Evolutionary conservation across 768 basidiomycete species (phyloP).

Genomic region (Boletus reticuloceps): DNA sequence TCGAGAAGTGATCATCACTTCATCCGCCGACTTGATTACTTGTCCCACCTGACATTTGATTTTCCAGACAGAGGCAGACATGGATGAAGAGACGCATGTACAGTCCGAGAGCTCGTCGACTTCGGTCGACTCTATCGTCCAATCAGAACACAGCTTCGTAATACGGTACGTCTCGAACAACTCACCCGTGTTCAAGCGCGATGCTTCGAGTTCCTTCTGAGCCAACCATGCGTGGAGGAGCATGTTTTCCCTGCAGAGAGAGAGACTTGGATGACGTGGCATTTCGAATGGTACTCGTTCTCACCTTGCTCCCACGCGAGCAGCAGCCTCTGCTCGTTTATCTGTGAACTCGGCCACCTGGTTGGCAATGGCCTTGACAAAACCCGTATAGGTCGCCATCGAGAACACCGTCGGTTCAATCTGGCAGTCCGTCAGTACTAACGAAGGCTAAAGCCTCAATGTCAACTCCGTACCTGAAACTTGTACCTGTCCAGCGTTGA

Average conservation of each 20-base stretch:
- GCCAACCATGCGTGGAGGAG: conserved; percentile 45
- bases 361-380: conserved; percentile 38
- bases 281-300: background rate
- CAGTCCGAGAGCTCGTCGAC: conserved; percentile 1
- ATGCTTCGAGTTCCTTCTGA: conserved; percentile 20
- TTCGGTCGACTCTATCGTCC: background rate
- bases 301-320: conserved; percentile 41
- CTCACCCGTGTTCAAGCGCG: conserved; percentile 2
- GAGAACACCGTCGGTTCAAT: conserved; percentile 53
- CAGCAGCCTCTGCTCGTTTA: conserved; percentile 37
- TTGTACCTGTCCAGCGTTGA: conserved; percentile 52
- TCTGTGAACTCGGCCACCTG: conserved; percentile 43
- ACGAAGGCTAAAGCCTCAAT: background rate
- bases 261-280: background rate
- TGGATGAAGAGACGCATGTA: conserved; percentile 28
- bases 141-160: background rate
- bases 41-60: conserved; percentile 45
- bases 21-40: conserved; percentile 37
- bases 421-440: conserved; percentile 26
- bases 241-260: conserved; percentile 36
- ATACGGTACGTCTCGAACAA: background rate
- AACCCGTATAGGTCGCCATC: conserved; percentile 46
- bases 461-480: conserved; percentile 40
- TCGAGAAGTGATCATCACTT: conserved; percentile 52
- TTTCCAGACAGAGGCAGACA: conserved; percentile 51